These are phyloP conservation scores for Kuraishia floccosa DNA, from an alignment of 805 yeast species.

Conservation along the genomic window DNA sequence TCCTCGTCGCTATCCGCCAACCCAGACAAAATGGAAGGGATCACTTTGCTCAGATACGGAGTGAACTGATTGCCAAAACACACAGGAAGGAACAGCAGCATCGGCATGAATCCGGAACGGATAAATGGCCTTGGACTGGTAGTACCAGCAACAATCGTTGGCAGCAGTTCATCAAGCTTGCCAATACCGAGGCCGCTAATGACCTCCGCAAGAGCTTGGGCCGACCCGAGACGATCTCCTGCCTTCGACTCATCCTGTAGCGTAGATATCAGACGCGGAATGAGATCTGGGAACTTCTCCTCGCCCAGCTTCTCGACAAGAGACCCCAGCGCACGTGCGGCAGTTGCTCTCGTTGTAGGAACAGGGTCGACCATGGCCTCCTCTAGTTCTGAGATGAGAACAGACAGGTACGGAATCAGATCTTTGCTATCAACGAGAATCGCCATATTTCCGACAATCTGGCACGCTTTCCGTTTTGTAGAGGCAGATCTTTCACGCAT, in stretches of 20 bases:
- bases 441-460: constrained; percentile 98
- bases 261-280: constrained; percentile 67
- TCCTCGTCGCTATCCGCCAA: constrained; percentile 84
- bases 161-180: constrained; percentile 83
- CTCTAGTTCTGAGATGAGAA: constrained; percentile 74
- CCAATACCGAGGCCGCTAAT: constrained; percentile 82
- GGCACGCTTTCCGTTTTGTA: constrained; percentile 89
- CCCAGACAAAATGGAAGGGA: constrained; percentile 88
- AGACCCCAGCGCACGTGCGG: constrained; percentile 94
- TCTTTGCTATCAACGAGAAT: constrained; percentile 86
- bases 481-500: constrained; percentile 90
- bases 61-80: constrained; percentile 89
- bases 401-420: constrained; percentile 70
- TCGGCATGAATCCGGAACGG: constrained; percentile 88
- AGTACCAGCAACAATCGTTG: constrained; percentile 65
- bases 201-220: constrained; percentile 93
- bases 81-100: constrained; percentile 82
- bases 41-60: constrained; percentile 74
- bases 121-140: constrained; percentile 54
- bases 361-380: constrained; percentile 98
- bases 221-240: constrained; percentile 94
- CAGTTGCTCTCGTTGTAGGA: constrained; percentile 93
- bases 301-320: constrained; percentile 95
- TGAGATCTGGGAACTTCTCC: constrained; percentile 85
- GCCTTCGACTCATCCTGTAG: constrained; percentile 67